Conservation (phyloP, 495 filamentous ascomycete genomes). For the Chlorociboria aeruginascens region DNA sequence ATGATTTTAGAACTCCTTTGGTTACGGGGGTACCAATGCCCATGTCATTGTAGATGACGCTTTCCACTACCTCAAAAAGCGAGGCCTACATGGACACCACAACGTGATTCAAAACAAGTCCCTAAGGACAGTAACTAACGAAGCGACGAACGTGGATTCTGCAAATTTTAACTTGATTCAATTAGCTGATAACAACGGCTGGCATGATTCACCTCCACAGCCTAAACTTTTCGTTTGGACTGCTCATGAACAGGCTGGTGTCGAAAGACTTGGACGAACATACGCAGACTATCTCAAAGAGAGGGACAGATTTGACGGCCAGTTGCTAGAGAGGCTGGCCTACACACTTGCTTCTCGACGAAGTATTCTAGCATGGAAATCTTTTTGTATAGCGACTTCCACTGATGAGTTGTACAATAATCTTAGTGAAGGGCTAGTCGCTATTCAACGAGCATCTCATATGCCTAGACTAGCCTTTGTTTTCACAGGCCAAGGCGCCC, state of each 20-base stretch:
- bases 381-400: not conserved
- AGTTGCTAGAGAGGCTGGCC: not conserved
- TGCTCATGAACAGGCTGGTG: too few relatives aligned
- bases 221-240: too few relatives aligned
- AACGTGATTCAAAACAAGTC: too few relatives aligned
- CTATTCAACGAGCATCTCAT: not conserved
- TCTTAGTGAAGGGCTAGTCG: not conserved
- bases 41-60: conserved; percentile 42
- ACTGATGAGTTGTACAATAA: not conserved
- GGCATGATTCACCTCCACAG: too few relatives aligned
- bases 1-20: conserved; percentile 34
- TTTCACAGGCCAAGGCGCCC: conserved; percentile 15
- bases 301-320: too few relatives aligned
- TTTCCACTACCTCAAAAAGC: conserved; percentile 7
- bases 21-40: conserved; percentile 48
- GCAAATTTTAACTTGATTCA: too few relatives aligned
- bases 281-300: too few relatives aligned
- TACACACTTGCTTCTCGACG: not conserved
- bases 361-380: not conserved
- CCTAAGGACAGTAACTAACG: too few relatives aligned
- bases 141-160: too few relatives aligned
- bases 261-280: too few relatives aligned
- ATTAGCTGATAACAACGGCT: too few relatives aligned
- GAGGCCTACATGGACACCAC: not conserved
- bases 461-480: not conserved